Conservation (phyloP, 805 yeast genomes). For the Metschnikowia corniflorae region DNA sequence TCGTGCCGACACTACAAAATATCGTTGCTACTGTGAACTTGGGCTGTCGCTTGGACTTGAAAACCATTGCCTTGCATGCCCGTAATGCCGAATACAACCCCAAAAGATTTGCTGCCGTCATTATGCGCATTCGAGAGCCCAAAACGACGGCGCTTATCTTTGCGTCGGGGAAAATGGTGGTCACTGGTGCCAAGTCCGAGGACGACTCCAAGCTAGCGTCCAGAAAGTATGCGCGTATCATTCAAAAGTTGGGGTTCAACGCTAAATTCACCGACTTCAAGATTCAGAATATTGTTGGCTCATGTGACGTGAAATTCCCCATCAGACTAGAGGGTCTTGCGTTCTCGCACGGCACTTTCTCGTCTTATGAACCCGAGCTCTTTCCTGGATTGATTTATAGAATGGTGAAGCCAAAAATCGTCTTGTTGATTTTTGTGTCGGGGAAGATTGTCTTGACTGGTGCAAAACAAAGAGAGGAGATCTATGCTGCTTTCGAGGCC, state of each 20-base stretch:
- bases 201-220: conserved; percentile 98
- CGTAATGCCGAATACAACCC: conserved; percentile 99
- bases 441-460: conserved; percentile 98
- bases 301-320: conserved; percentile 98
- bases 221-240: conserved; percentile 95
- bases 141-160: conserved; percentile 96
- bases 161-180: conserved; percentile 99
- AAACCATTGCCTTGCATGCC: conserved; percentile 96
- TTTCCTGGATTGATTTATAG: conserved; percentile 98
- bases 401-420: conserved; percentile 99
- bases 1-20: conserved; percentile 92
- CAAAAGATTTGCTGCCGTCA: conserved; percentile 97
- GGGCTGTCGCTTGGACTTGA: conserved; percentile 92
- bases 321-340: conserved; percentile 96
- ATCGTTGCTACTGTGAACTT: conserved; percentile 97
- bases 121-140: conserved; percentile 98
- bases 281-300: conserved; percentile 96
- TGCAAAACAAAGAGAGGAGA: conserved; percentile 98
- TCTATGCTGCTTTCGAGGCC: conserved; percentile 96
- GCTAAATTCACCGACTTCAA: conserved; percentile 98
- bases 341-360: conserved; percentile 97
- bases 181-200: conserved; percentile 98
- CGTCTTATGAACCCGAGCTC: conserved; percentile 95
- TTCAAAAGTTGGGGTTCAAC: conserved; percentile 94
- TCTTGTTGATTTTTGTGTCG: conserved; percentile 88